Percentiles rank a stretch among this genome's conserved stretches.
These are phyloP conservation scores for Astrocystis sublimbata DNA, from an alignment of 495 filamentous ascomycete genomes.

Conservation along the genomic window DNA sequence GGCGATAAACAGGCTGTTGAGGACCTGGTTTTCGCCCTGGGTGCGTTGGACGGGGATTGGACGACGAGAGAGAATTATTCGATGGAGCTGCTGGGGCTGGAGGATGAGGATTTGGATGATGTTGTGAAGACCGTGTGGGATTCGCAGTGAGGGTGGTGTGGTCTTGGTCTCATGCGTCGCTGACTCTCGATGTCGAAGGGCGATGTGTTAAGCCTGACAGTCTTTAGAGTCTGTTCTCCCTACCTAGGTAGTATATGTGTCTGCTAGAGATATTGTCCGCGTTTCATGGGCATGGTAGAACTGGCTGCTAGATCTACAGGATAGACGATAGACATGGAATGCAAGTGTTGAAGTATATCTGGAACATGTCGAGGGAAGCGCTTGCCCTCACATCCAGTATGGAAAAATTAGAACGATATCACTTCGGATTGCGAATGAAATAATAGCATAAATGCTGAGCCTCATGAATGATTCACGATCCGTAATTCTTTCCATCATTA, in stretches of 20 bases:
- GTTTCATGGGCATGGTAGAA: not conserved
- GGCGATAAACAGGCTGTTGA: constrained; percentile 26
- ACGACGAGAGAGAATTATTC: constrained; percentile 26
- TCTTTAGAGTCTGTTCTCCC: not conserved
- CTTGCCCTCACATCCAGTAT: too few species aligned
- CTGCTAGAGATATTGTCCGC: not conserved
- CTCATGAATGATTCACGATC: too few species aligned
- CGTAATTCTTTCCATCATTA: not conserved
- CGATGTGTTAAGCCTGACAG: not conserved
- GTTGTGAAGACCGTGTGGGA: not conserved
- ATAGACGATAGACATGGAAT: not conserved
- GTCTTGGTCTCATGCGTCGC: not conserved
- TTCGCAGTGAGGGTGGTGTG: not conserved
- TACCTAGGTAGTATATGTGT: too few species aligned
- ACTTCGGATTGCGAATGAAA: too few species aligned
- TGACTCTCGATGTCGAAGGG: not conserved
- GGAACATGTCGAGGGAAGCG: too few species aligned
- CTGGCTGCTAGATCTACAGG: not conserved
- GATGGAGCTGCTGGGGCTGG: constrained; percentile 30
- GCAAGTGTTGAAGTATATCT: too few species aligned
- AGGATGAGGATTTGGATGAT: constrained; percentile 25
- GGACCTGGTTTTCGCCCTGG: constrained; percentile 36
- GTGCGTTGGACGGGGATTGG: constrained; percentile 34
- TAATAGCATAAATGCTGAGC: not conserved
- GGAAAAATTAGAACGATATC: too few species aligned